A percentile compares a stretch with the other conserved stretches of the same genome.
Evolutionary conservation across 2,329 filamentous ascomycete species (phyloP).

Genomic region (Talaromyces sp.): DNA sequence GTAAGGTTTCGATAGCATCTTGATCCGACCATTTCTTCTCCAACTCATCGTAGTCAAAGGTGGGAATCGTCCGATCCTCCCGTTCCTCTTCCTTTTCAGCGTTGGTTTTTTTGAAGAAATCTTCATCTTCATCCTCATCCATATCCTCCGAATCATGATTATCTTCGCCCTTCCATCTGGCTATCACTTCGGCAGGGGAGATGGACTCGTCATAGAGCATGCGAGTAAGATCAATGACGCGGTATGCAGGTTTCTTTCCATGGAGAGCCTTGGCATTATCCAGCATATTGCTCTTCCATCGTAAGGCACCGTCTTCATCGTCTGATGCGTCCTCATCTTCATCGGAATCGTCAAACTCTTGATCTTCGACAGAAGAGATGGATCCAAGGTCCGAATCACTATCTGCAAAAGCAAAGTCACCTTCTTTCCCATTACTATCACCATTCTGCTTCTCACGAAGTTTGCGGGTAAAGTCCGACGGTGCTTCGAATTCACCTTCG

Average conservation of each 20-base stretch:
- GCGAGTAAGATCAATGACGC: constrained; percentile 77
- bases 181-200: constrained; percentile 70
- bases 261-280: constrained; percentile 73
- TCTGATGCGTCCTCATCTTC: constrained; percentile 54
- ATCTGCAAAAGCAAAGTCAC: constrained; percentile 86
- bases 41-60: constrained; percentile 75
- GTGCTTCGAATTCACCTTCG: constrained; percentile 37
- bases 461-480: constrained; percentile 45
- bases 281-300: constrained; percentile 86
- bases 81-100: constrained; percentile 49
- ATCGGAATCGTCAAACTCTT: constrained; percentile 51
- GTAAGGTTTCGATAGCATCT: constrained; percentile 72
- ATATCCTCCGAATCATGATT: constrained; percentile 57
- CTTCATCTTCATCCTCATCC: constrained; percentile 64
- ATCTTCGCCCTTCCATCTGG: constrained; percentile 74
- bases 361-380: constrained; percentile 64
- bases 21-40: constrained; percentile 82
- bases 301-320: constrained; percentile 66
- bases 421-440: constrained; percentile 58
- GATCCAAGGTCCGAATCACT: constrained; percentile 96
- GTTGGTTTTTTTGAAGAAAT: constrained; percentile 61
- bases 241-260: constrained; percentile 67
- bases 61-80: constrained; percentile 77
- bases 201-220: constrained; percentile 85
- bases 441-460: constrained; percentile 51